Evolutionary conservation across 148 eudicot genomes (phyloP).

Genomic region (Chenopodium berlandieri): DNA sequence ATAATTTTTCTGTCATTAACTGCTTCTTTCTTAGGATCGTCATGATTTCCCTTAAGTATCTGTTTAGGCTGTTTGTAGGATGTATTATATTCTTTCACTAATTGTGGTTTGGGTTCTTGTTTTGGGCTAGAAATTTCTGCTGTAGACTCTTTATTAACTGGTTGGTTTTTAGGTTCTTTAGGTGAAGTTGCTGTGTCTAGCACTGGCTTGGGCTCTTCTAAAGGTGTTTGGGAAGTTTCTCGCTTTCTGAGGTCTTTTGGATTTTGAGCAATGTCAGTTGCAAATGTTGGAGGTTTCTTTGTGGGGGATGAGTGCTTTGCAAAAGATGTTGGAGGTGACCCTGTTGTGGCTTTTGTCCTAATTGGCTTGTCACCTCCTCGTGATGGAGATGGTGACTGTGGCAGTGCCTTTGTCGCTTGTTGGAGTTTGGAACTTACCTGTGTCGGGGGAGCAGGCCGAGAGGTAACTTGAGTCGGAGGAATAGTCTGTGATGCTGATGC

Average conservation of each 20-base stretch:
- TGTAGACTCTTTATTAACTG: slow-evolving; percentile 20
- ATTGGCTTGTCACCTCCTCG: slow-evolving; percentile 11
- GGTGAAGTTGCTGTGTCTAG: neutral
- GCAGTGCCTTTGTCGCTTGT: slow-evolving; percentile 8
- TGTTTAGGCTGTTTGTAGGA: slow-evolving; percentile 23
- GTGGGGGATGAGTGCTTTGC: slow-evolving; percentile 23
- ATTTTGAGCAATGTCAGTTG: slow-evolving; percentile 23
- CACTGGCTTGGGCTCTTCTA: slow-evolving; percentile 21
- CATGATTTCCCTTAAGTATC: slow-evolving; percentile 11
- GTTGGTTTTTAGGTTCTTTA: slow-evolving; percentile 9
- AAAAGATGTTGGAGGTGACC: slow-evolving; percentile 20
- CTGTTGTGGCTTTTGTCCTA: slow-evolving; percentile 1
- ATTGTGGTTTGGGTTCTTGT: slow-evolving; percentile 15
- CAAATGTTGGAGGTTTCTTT: slow-evolving; percentile 16
- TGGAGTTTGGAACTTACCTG: slow-evolving; percentile 14
- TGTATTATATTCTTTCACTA: slow-evolving; percentile 16
- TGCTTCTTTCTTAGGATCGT: slow-evolving; percentile 19
- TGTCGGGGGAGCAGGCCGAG: slow-evolving; percentile 22
- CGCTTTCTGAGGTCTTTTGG: slow-evolving; percentile 16
- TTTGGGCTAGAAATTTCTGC: slow-evolving; percentile 9
- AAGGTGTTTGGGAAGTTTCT: slow-evolving; percentile 15
- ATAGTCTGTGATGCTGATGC: slow-evolving; percentile 26
- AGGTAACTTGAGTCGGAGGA: slow-evolving; percentile 16
- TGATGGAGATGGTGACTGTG: slow-evolving; percentile 28
- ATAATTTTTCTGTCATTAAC: neutral